Conservation (phyloP, 768 basidiomycete species). For the Lentinula aciculospora region DNA sequence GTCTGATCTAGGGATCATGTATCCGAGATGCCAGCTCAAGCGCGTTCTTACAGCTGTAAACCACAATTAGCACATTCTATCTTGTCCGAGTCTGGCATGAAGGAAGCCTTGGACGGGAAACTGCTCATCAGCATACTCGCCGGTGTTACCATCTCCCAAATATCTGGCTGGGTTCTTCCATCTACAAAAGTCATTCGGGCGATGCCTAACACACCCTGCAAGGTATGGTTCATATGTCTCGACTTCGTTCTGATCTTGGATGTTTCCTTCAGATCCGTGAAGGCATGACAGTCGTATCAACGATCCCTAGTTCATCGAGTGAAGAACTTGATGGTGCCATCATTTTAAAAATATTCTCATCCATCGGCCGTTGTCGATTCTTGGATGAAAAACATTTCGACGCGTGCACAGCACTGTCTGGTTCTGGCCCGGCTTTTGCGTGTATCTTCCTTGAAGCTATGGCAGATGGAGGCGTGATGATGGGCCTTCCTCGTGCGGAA, state of each 20-base stretch:
- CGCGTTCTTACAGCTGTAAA: slow-evolving; percentile 65
- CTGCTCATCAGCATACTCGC: slow-evolving; percentile 95
- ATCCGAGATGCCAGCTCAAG: neutral
- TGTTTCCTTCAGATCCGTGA: slow-evolving; percentile 77
- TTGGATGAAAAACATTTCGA: slow-evolving; percentile 97
- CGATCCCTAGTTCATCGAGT: slow-evolving; percentile 46
- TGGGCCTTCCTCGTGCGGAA: slow-evolving; percentile 93
- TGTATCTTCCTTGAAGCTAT: slow-evolving; percentile 97
- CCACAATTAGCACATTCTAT: slow-evolving; percentile 81
- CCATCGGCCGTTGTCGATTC: slow-evolving; percentile 93
- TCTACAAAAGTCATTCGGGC: slow-evolving; percentile 87
- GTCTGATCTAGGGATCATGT: slow-evolving; percentile 17
- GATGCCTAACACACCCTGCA: slow-evolving; percentile 98
- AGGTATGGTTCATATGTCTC: slow-evolving; percentile 41
- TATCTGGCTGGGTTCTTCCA: slow-evolving; percentile 66
- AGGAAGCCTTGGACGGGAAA: slow-evolving; percentile 82
- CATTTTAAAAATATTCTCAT: slow-evolving; percentile 91
- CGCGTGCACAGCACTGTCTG: slow-evolving; percentile 94
- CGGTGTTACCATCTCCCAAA: slow-evolving; percentile 87
- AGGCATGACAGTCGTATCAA: slow-evolving; percentile 95
- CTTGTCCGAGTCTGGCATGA: slow-evolving; percentile 68
- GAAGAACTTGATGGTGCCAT: slow-evolving; percentile 62
- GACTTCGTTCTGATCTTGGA: neutral
- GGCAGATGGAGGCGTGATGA: slow-evolving; percentile 99
- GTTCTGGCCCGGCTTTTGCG: slow-evolving; percentile 95